These are phyloP conservation scores for Cucumis variabilis DNA, from an alignment of 331 rosid species.

Conservation along the genomic window DNA sequence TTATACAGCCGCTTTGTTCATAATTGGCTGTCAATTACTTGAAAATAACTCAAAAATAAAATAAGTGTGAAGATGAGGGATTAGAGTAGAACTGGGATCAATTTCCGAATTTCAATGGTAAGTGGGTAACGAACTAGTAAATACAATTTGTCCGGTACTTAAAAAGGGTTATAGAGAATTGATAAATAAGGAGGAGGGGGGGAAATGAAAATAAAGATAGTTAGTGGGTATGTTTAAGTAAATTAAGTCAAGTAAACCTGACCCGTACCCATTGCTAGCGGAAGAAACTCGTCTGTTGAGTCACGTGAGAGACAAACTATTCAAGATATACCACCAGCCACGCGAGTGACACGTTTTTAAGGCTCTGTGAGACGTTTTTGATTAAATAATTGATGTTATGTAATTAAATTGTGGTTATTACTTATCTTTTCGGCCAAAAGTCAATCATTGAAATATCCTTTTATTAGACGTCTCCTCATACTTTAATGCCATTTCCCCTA, in stretches of 20 bases:
- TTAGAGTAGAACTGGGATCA: background rate
- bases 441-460: too few relatives aligned
- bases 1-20: background rate
- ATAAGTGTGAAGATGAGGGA: background rate
- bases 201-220: background rate
- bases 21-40: constrained; percentile 21
- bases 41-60: background rate
- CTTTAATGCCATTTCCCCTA: too few relatives aligned
- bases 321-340: background rate
- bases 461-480: too few relatives aligned
- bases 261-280: constrained; percentile 22
- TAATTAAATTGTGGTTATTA: too few relatives aligned
- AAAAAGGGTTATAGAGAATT: background rate
- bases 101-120: background rate
- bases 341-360: background rate
- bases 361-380: too few relatives aligned
- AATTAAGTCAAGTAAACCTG: constrained; percentile 23
- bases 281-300: constrained; percentile 21
- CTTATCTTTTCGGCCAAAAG: too few relatives aligned
- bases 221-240: background rate
- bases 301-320: constrained; percentile 25
- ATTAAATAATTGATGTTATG: too few relatives aligned
- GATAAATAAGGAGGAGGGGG: background rate
- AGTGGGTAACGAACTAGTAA: background rate
- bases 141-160: background rate